Evolutionary conservation across 1,139 yeast species (phyloP), one percentile per base, ranked within the genome.

Genomic region (Torulaspora pretoriensis): DNA sequence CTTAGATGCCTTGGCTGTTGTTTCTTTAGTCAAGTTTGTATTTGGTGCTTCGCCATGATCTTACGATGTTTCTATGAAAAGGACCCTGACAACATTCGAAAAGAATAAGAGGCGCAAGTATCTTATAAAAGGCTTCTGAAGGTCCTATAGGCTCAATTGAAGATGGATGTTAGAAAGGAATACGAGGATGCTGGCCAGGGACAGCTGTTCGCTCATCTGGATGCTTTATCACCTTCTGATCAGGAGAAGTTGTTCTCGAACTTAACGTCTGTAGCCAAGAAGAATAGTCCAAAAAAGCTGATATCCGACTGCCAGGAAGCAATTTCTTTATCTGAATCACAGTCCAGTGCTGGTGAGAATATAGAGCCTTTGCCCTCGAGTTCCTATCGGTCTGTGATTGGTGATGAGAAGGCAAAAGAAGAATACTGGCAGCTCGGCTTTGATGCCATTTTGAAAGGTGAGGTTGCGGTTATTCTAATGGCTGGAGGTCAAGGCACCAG

Each of bases 401-500:
- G 53, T 8, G 51, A 60, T 30, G 48, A 46, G 3, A 42, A 51
- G 0, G 65, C 63, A 3, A 59, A 65, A 17, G 53, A 68, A 31
- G 55, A 63, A 14, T 90, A 95, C 89, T 59, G 63, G 26, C 55
- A 67, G 1, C 48, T 68, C 13, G 99, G 99, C 10, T 67, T 83
- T 35, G 70, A 78, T 29, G 84, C 94, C 31, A 83, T 92, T 49
- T 68, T 78, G 25, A 63, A 71, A 23, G 83, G 83, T 54, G 78
- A 84, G 59, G 97, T 90, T 16, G 98, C 89, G 22, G 92, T 92
- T 7, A 74, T 92, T 37, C 74, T 92, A 46, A 82, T 92, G 84
- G 97, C 98, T 8, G 99, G 98, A 46, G 99, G 99, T 44, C 98
- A 92, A 67, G 99, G 98, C 25, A 84, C 97, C 3, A 75, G 99